Evolutionary conservation across 768 basidiomycete species (phyloP), one percentile per base, ranked within the genome.

Genomic region (Russula ochroleuca): DNA sequence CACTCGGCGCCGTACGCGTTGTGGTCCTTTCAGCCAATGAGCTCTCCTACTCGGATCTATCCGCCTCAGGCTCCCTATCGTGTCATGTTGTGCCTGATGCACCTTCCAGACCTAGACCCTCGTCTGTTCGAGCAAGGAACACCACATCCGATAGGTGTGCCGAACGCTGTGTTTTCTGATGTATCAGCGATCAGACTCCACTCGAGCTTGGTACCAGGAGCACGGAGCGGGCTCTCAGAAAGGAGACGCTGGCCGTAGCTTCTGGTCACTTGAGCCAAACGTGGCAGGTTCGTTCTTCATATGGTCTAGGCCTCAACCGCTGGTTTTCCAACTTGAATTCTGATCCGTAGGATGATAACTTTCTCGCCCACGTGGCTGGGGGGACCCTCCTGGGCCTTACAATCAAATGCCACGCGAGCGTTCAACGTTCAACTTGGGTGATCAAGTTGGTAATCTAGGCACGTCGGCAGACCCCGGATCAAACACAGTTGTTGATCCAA

Each of bases 251-350:
- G 80, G 91, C 23, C 81, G 92, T 41, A 91, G 89, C 69, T 94
- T 90, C 76, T 94, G 92, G 92, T 0, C 92, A 95, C 72, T 74
- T 85, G 57, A 86, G 85, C 69, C 85, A 88, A 69, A 91, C 88
- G 37, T 92, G 89, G 90, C 75, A 82, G 76, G 88, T 86, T 58
- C 61, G 80, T 73, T 50, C 14, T 41, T 58, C 45, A 49, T 43
- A 25, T 23, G 51, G 56, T 40, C 40, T 54, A 23, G 59, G 31
- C 11, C 2, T n/a, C 11, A 14, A 28, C 48, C 21, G 33, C 21
- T 35, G 10, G 23, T 28, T 7, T 33, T 43, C 40, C 37, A 51
- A 33, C n/a, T 25, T 52, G 48, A 50, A 33, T 40, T 53, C 31
- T 48, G 37, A 50, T 23, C 11, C 58, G 41, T 65, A 92, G 85